Evolutionary conservation across 108 stramenopile genomes (phyloP).

Genomic region (Skeletonema grethae): DNA sequence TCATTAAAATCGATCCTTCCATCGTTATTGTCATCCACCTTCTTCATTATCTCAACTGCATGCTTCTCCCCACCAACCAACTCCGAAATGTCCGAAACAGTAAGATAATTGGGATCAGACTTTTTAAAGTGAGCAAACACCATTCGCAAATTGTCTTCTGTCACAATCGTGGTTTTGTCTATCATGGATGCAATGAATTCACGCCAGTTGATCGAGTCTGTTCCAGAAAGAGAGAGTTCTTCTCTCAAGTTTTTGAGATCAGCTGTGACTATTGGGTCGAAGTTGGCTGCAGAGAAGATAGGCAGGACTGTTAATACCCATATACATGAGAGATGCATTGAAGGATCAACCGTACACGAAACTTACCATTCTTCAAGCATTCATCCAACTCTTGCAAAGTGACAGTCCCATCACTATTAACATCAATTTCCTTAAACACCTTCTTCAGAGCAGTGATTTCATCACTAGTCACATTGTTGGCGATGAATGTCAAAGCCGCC

Average conservation of each 20-base stretch:
- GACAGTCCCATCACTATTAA: conserved; percentile 68
- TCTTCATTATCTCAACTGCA: conserved; percentile 80
- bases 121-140: conserved; percentile 88
- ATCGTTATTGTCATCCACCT: conserved; percentile 81
- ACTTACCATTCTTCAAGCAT: conserved; percentile 57
- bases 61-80: conserved; percentile 84
- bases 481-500: conserved; percentile 83
- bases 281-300: conserved; percentile 23
- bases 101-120: conserved; percentile 63
- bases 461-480: conserved; percentile 72
- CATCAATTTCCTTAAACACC: conserved; percentile 75
- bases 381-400: conserved; percentile 77
- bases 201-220: conserved; percentile 82
- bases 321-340: not conserved
- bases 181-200: conserved; percentile 86
- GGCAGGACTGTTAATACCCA: not conserved
- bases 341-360: not conserved
- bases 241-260: conserved; percentile 57
- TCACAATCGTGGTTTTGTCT: conserved; percentile 73
- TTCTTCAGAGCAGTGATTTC: conserved; percentile 76
- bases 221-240: conserved; percentile 67
- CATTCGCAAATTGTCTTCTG: conserved; percentile 83
- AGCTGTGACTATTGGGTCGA: conserved; percentile 14
- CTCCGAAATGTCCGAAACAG: conserved; percentile 71
- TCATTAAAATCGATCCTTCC: conserved; percentile 87